Base-by-base conservation (phyloP, 2,329 filamentous ascomycete genomes). In the Aschersonia sp. region DNA sequence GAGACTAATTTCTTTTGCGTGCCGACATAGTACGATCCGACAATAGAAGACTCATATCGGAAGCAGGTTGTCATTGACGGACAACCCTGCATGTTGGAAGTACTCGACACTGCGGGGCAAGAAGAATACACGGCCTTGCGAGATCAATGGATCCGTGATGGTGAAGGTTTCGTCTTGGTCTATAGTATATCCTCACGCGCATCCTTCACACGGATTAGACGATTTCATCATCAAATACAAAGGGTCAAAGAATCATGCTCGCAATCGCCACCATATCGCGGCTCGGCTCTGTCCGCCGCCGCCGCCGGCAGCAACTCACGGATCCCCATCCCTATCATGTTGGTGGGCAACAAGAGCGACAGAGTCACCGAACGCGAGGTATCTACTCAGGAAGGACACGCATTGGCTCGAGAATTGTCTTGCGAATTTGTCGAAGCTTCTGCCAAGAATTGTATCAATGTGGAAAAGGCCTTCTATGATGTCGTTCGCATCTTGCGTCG, bases 261-360 rank as follows among this genome's bases (percentile, higher is more conserved):
- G 45, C 80, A 82, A 43, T 88, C 85, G 30, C 83, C 84, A 5
- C 84, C 83, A 31, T 89, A 87, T 58, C 81, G 82, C 5, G 84
- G 84, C 52, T 88, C 84, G 30, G 84, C 84, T 45, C 74, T 87
- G 57, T 69, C 82, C 61, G 57, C 78, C 57, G 66, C 70, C 20
- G 20, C 20, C 20, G 20, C 20, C 20, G 20, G 20, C 20, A 20
- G 20, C 61, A 66, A 65, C 63, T 69, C 77, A 30, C 78, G 78
- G 53, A 74, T 79, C 53, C 84, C 84, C 28, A 88, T 92, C 12
- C 92, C 92, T 44, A 87, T 98, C 59, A 97, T 98, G 92, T 77
- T 98, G 31, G 92, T 98, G 38, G 92, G 92, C 55, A 97, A 98
- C 74, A 98, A 98, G 72, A 94, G 88, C 69, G 92, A 98, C 68